A percentile compares a stretch with the other conserved stretches of the same genome.
Evolutionary conservation across 345 rosid species (phyloP).

Genomic region (Gossypium herbaceum): DNA sequence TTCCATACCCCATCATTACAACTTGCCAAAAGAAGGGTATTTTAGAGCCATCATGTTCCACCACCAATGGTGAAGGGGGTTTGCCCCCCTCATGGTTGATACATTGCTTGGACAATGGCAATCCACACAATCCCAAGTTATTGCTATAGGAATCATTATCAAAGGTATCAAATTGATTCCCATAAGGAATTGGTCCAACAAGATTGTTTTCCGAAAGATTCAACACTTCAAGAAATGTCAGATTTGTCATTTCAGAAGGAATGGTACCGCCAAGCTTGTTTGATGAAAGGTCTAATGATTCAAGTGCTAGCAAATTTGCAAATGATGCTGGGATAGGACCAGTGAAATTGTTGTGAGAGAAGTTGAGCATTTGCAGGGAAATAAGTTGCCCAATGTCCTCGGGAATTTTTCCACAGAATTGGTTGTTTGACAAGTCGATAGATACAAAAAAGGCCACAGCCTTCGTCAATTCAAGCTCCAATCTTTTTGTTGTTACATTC

Average conservation of each 20-base stretch:
- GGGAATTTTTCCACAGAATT: too few species aligned
- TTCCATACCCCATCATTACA: not conserved
- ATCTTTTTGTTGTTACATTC: too few species aligned
- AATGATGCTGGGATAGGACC: not conserved
- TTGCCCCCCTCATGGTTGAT: not conserved
- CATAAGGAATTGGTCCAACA: not conserved
- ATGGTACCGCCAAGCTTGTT: not conserved
- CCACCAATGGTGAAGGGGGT: not conserved
- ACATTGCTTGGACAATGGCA: not conserved
- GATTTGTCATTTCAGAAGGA: not conserved
- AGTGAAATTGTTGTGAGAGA: not conserved
- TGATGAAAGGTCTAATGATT: not conserved
- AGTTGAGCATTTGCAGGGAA: not conserved
- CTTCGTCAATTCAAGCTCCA: too few species aligned
- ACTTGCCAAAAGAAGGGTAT: not conserved
- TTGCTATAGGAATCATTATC: not conserved
- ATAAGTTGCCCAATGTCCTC: too few species aligned
- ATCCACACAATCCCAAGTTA: not conserved
- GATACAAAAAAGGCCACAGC: too few species aligned
- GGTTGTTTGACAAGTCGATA: too few species aligned
- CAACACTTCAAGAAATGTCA: not conserved
- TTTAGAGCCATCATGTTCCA: not conserved
- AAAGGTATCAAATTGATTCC: not conserved
- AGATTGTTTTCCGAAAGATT: not conserved
- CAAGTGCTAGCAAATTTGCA: not conserved